These are phyloP conservation scores for Fraxinus excelsior DNA, from an alignment of 257 asterid genomes.

Conservation along the genomic window DNA sequence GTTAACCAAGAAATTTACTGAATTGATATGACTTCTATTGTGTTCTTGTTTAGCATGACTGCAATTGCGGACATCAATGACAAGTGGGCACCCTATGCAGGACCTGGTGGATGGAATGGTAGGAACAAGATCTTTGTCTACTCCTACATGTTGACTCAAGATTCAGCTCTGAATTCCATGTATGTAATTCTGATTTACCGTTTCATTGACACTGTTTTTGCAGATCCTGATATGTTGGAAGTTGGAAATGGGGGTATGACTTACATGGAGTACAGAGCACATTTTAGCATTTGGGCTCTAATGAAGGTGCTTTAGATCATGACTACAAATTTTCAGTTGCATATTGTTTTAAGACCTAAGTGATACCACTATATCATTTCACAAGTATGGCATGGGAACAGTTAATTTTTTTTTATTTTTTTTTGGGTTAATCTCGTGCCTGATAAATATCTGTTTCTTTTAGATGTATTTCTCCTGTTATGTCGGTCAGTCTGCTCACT, in stretches of 20 bases:
- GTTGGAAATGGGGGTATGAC: constrained; percentile 99
- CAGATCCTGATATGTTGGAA: constrained; percentile 98
- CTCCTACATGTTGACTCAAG: constrained; percentile 5
- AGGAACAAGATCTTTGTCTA: constrained; percentile 26
- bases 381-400: background rate
- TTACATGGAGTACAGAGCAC: constrained; percentile 76
- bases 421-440: background rate
- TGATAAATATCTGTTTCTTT: background rate
- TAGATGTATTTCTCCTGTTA: background rate
- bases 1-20: background rate
- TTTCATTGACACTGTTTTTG: constrained; percentile 17
- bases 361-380: background rate
- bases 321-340: background rate
- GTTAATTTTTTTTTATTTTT: too few species aligned
- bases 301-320: constrained; percentile 69
- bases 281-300: constrained; percentile 97
- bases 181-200: background rate
- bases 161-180: background rate
- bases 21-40: constrained; percentile 24
- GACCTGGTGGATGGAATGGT: constrained; percentile 99
- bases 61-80: constrained; percentile 83
- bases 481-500: background rate
- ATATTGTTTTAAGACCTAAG: background rate
- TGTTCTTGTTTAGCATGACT: constrained; percentile 69
- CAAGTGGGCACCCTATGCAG: constrained; percentile 98